A percentile compares a stretch with the other conserved stretches of the same genome.
phyloP scores from a whole-genome alignment of 2,329 filamentous ascomycete genomes.

The Cercospora citrullina region DNA sequence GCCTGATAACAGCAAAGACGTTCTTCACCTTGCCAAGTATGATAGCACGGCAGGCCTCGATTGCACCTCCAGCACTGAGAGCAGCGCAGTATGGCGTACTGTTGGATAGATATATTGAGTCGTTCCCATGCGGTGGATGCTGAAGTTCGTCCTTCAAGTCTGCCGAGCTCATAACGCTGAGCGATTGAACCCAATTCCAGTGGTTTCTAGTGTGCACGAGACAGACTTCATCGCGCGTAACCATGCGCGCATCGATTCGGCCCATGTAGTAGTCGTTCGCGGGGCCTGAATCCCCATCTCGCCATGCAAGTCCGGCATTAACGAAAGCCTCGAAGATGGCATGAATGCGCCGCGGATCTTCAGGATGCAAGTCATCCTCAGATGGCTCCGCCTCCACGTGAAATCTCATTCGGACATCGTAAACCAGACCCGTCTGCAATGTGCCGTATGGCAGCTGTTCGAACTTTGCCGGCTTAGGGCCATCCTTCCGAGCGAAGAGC shows the following conservation, averaged over 20 bases:
- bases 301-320: constrained; percentile 65
- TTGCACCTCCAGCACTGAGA: constrained; percentile 86
- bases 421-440: constrained; percentile 55
- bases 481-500: constrained; percentile 29
- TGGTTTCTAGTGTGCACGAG: constrained; percentile 77
- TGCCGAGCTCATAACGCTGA: constrained; percentile 44
- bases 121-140: constrained; percentile 58
- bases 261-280: constrained; percentile 57
- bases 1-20: constrained; percentile 90
- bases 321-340: constrained; percentile 90
- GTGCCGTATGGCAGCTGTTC: constrained; percentile 41
- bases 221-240: constrained; percentile 76
- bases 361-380: constrained; percentile 77
- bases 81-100: constrained; percentile 64
- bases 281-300: constrained; percentile 43
- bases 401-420: constrained; percentile 93
- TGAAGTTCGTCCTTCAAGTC: constrained; percentile 52
- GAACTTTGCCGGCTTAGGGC: constrained; percentile 38
- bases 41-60: constrained; percentile 93
- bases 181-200: constrained; percentile 71
- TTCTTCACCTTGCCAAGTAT: constrained; percentile 83
- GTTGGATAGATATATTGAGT: constrained; percentile 48
- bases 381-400: constrained; percentile 70
- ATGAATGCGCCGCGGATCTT: constrained; percentile 89
- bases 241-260: constrained; percentile 75